These are phyloP conservation scores for Ricinus communis DNA, from an alignment of 345 rosid genomes.

Conservation along the genomic window DNA sequence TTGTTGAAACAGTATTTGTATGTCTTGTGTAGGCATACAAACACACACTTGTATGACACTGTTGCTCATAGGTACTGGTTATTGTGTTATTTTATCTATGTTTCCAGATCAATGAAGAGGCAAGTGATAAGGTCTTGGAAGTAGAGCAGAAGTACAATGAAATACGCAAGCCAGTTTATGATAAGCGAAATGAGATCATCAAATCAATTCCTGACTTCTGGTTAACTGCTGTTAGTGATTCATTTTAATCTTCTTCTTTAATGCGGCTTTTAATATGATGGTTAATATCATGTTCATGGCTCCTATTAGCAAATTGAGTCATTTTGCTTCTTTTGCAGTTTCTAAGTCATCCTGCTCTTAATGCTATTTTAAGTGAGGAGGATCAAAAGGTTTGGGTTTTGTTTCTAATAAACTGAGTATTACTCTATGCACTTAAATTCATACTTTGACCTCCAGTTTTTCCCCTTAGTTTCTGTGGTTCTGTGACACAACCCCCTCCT, in stretches of 20 bases:
- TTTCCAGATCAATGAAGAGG: slow-evolving; percentile 84
- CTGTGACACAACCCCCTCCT: neutral
- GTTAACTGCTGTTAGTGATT: slow-evolving; percentile 78
- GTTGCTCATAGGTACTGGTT: neutral
- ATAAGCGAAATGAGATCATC: slow-evolving; percentile 71
- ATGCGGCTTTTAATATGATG: neutral
- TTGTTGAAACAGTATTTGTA: neutral
- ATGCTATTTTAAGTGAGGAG: slow-evolving; percentile 74
- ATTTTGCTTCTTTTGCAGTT: slow-evolving; percentile 46
- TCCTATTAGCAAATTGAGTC: neutral
- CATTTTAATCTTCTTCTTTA: slow-evolving; percentile 5
- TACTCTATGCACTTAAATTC: neutral
- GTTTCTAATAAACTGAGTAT: neutral
- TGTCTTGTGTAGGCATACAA: too few species aligned
- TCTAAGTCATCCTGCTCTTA: slow-evolving; percentile 84
- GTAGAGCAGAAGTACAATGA: slow-evolving; percentile 87
- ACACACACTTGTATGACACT: neutral
- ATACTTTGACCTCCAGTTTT: neutral
- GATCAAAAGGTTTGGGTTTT: slow-evolving; percentile 77
- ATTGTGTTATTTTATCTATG: neutral
- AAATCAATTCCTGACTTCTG: slow-evolving; percentile 86
- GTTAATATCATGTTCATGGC: neutral
- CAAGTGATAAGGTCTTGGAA: slow-evolving; percentile 85
- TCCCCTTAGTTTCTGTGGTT: neutral
- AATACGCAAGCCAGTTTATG: slow-evolving; percentile 83